Conservation (phyloP, 257 asterid genomes). For the Ilex asprella region DNA sequence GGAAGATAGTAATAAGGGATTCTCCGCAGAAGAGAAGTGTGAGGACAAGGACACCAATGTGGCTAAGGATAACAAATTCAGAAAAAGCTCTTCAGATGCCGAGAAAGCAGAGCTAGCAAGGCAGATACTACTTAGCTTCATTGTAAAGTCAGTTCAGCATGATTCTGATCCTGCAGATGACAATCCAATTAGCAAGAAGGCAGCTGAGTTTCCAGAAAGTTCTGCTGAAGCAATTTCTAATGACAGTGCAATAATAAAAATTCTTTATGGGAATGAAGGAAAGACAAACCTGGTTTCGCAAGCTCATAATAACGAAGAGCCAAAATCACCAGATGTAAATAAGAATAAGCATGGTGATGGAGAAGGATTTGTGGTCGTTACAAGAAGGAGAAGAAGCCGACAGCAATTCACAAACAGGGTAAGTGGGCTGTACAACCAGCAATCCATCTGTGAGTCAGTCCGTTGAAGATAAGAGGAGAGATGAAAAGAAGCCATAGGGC, state of each 20-base stretch:
- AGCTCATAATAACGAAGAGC: conserved; percentile 21
- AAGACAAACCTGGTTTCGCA: conserved; percentile 39
- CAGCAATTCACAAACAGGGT: conserved; percentile 65
- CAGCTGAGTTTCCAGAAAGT: conserved; percentile 36
- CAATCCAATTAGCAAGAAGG: conserved; percentile 38
- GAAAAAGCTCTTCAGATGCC: conserved; percentile 46
- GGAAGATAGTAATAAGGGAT: conserved; percentile 29
- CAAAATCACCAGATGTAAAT: conserved; percentile 28
- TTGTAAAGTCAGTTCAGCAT: conserved; percentile 77
- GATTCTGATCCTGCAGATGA: conserved; percentile 42
- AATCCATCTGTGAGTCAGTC: conserved; percentile 78
- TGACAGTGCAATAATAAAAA: conserved; percentile 73
- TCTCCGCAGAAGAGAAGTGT: conserved; percentile 37
- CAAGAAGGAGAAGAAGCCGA: conserved; percentile 76
- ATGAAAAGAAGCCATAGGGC: too few species aligned
- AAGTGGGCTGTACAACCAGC: conserved; percentile 64
- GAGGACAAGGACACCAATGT: conserved; percentile 27
- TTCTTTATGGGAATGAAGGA: conserved; percentile 56
- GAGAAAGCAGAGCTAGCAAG: conserved; percentile 87
- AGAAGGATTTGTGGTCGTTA: conserved; percentile 88
- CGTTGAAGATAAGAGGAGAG: conserved; percentile 36
- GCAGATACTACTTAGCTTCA: conserved; percentile 86
- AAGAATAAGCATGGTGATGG: conserved; percentile 41
- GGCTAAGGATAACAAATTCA: conserved; percentile 35
- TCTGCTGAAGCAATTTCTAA: conserved; percentile 75